phyloP scores from a whole-genome alignment of 768 basidiomycete species.

The Lactarius sp. region DNA sequence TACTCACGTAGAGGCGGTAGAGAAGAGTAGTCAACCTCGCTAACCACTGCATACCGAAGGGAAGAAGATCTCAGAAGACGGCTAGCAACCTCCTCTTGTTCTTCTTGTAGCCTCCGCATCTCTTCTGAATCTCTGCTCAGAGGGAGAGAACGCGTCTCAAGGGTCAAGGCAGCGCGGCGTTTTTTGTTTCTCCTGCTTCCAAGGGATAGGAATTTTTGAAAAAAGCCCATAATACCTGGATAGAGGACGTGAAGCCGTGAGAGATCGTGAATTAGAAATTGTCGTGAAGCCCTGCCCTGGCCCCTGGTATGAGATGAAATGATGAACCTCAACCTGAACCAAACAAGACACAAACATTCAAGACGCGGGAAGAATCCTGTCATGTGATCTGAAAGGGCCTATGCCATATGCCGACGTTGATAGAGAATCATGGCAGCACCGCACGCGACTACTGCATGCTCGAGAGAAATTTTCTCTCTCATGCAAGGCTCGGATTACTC shows the following conservation, averaged over 20 bases:
- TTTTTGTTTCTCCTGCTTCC: slow-evolving; percentile 59
- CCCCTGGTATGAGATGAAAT: not conserved
- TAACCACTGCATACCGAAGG: slow-evolving; percentile 53
- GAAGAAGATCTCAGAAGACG: slow-evolving; percentile 68
- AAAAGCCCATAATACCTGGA: slow-evolving; percentile 52
- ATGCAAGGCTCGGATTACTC: slow-evolving; percentile 61
- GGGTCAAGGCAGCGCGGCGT: slow-evolving; percentile 18
- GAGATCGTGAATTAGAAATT: slow-evolving; percentile 3
- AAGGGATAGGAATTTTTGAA: slow-evolving; percentile 66
- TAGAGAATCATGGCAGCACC: slow-evolving; percentile 35
- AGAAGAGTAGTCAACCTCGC: slow-evolving; percentile 51
- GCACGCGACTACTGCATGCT: slow-evolving; percentile 79
- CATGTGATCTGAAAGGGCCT: slow-evolving; percentile 2
- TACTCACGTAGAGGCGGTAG: slow-evolving; percentile 69
- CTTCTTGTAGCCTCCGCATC: slow-evolving; percentile 35
- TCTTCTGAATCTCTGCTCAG: slow-evolving; percentile 8
- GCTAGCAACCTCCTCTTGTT: slow-evolving; percentile 47
- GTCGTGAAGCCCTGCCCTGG: not conserved
- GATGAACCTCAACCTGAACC: slow-evolving; percentile 9
- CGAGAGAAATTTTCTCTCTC: slow-evolving; percentile 67
- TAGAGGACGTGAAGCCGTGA: slow-evolving; percentile 20
- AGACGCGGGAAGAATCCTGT: not conserved
- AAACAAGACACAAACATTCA: slow-evolving; percentile 17
- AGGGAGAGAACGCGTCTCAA: slow-evolving; percentile 8
- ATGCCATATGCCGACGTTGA: slow-evolving; percentile 24